These are phyloP conservation scores for Phytomonas sp. DNA, from an alignment of 208 protist genomes.

Conservation along the genomic window DNA sequence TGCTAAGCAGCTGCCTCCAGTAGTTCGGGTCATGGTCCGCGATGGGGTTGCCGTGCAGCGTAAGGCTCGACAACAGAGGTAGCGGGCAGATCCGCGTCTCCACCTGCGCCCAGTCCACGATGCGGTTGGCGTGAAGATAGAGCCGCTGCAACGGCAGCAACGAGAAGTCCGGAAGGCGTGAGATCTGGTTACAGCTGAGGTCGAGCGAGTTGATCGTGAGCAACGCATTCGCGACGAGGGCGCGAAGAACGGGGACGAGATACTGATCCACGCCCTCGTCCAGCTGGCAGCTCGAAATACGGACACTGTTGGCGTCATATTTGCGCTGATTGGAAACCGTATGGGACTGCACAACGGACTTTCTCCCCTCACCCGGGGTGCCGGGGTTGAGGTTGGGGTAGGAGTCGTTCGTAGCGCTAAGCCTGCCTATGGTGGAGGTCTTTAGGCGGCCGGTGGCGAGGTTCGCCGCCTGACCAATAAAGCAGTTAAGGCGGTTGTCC, in stretches of 20 bases:
- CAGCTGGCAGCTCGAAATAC: constrained; percentile 55
- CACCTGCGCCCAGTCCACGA: constrained; percentile 62
- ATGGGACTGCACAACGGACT: background rate
- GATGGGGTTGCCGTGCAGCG: constrained; percentile 82
- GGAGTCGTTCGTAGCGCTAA: background rate
- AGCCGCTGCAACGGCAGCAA: constrained; percentile 65
- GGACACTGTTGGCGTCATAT: constrained; percentile 64
- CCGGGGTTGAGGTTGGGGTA: background rate
- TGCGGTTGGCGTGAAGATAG: constrained; percentile 67
- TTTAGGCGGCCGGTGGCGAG: too few species aligned
- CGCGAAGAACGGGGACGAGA: constrained; percentile 55
- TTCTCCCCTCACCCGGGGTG: constrained; percentile 1
- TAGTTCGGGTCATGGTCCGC: constrained; percentile 53
- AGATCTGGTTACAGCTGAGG: constrained; percentile 66
- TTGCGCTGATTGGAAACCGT: constrained; percentile 10
- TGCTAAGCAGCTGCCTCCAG: constrained; percentile 41
- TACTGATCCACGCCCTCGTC: constrained; percentile 25
- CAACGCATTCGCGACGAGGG: constrained; percentile 62
- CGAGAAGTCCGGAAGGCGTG: constrained; percentile 44
- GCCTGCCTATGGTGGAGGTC: too few species aligned
- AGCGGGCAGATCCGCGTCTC: constrained; percentile 54
- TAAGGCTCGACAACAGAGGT: constrained; percentile 43
- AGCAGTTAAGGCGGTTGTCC: constrained; percentile 29
- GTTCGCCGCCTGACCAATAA: constrained; percentile 6
- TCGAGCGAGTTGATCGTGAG: constrained; percentile 70